A percentile compares a stretch with the other conserved stretches of the same genome.
phyloP scores from a whole-genome alignment of 495 filamentous ascomycete genomes.

The Aspergillus bridgeri region DNA sequence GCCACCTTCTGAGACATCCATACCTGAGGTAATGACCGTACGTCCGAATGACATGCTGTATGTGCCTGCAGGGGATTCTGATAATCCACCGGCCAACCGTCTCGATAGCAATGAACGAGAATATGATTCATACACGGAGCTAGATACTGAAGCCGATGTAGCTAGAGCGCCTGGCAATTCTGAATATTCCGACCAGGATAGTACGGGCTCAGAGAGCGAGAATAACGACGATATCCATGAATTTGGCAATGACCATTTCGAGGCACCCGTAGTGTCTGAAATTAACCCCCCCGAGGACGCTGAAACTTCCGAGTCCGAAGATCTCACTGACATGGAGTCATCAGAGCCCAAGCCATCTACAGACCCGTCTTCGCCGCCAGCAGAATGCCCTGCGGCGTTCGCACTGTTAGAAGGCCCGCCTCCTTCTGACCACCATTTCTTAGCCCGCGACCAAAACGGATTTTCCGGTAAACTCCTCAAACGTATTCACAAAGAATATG shows the following conservation, averaged over 20 bases:
- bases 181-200: slow-evolving; percentile 36
- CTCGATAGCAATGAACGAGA: too few species aligned
- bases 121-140: too few species aligned
- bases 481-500: slow-evolving; percentile 53
- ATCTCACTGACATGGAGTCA: not conserved
- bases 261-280: slow-evolving; percentile 16
- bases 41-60: too few species aligned
- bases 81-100: too few species aligned
- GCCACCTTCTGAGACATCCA: slow-evolving; percentile 13
- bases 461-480: slow-evolving; percentile 31
- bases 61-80: too few species aligned
- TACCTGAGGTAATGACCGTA: too few species aligned
- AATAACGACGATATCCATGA: slow-evolving; percentile 26
- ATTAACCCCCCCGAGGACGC: slow-evolving; percentile 3
- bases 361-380: slow-evolving; percentile 15
- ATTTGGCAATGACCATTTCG: not conserved
- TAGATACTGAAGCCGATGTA: not conserved
- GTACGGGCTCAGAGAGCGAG: slow-evolving; percentile 29
- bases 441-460: slow-evolving; percentile 12
- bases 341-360: not conserved
- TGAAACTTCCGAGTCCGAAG: not conserved
- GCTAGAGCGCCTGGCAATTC: slow-evolving; percentile 16
- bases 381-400: slow-evolving; percentile 35
- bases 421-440: slow-evolving; percentile 50
- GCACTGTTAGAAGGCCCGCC: slow-evolving; percentile 40